phyloP scores from a whole-genome alignment of 108 stramenopile genomes.

The Conticribra weissflogii region DNA sequence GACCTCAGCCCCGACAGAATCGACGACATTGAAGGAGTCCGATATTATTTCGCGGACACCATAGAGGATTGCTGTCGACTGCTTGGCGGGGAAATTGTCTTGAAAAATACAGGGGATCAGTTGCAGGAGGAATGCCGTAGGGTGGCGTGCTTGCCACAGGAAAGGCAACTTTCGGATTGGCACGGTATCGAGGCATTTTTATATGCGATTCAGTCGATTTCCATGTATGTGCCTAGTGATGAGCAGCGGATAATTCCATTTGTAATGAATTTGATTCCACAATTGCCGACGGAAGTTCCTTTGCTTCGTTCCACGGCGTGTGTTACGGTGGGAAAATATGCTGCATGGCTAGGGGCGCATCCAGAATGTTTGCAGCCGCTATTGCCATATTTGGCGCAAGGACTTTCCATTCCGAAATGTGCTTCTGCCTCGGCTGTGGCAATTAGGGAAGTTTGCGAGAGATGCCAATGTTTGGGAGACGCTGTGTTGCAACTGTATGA shows the following conservation, averaged over 20 bases:
- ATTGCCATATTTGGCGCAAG: constrained; percentile 84
- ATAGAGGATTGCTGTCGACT: constrained; percentile 90
- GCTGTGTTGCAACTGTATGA: constrained; percentile 85
- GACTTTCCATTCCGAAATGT: constrained; percentile 70
- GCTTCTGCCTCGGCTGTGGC: constrained; percentile 84
- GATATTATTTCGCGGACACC: constrained; percentile 82
- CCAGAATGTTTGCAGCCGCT: constrained; percentile 73
- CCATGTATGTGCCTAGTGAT: constrained; percentile 78
- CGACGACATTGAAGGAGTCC: constrained; percentile 80
- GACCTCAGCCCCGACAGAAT: constrained; percentile 64
- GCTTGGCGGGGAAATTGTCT: constrained; percentile 70
- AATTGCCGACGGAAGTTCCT: constrained; percentile 63
- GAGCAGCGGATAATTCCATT: constrained; percentile 75
- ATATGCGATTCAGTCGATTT: constrained; percentile 67
- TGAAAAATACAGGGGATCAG: constrained; percentile 58
- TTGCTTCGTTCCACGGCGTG: constrained; percentile 79
- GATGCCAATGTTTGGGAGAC: constrained; percentile 74
- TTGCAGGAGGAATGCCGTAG: constrained; percentile 61
- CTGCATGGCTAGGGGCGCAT: constrained; percentile 80
- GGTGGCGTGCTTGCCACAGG: constrained; percentile 33
- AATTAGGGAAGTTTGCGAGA: constrained; percentile 84
- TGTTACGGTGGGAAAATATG: constrained; percentile 85
- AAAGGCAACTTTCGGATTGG: constrained; percentile 57
- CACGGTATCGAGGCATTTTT: constrained; percentile 87
- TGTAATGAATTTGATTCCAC: constrained; percentile 74